Base-by-base conservation (phyloP, 768 basidiomycete genomes). In the Podaxis pistillaris region DNA sequence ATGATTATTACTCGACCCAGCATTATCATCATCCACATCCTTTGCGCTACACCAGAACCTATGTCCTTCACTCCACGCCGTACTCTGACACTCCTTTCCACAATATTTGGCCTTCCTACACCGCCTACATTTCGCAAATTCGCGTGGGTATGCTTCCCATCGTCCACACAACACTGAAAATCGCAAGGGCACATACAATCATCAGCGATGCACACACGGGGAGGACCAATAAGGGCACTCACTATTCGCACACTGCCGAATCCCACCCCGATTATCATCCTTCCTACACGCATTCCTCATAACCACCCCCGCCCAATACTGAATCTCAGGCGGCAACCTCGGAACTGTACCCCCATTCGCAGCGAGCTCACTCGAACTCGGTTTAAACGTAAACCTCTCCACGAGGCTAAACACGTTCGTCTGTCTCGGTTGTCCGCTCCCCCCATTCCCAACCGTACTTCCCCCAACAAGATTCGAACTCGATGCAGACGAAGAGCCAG, bases 271-370 rank as follows among this genome's bases (percentile, higher is more conserved):
- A 54, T 82, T 86, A 65, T 98, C 96, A 68, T 98, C 97, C 78
- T 99, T 98, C 72, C 96, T 81, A 76, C 97, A 99, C 12, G 97
- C 97, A 73, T 99, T 99, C 57, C 97, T 84, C 97, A 98, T 99
- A 70, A 98, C 97, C n/a, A 98, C 96, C 2, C 95, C 94, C 0
- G 96, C 97, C 97, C 97, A 98, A 69, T 98, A 97, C 74, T 97
- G 94, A 24, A 99, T 96, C 73, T 98, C 96, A 9, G 83, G 79
- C 0, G 95, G 94, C 6, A 95, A 76, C 53, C 86, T 81, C 2
- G 90, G 62, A 6, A 58, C 56, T 6, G 49, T 17, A 8, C 56
- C 55, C 17, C 61, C 61, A 19, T 62, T 58, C 33, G 47, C 47
- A 1, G 62, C 62, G 26, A 77, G 65, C 24, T 89, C 86, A 19